phyloP scores from a whole-genome alignment of 2,329 filamentous ascomycete species.

The Botrytis byssoidea region DNA sequence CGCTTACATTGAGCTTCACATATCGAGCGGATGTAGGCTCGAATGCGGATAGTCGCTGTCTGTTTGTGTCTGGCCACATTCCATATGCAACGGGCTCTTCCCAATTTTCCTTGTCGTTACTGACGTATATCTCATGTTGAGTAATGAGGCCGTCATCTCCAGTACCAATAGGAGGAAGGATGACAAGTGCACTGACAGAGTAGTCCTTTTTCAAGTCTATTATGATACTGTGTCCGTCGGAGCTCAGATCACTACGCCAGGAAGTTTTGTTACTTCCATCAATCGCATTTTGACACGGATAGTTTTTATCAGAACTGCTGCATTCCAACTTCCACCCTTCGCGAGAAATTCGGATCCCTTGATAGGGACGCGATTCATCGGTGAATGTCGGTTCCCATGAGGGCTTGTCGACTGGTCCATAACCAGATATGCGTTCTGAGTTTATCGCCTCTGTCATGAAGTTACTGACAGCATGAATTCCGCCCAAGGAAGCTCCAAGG shows the following conservation, averaged over 20 bases:
- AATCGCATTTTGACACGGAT: not conserved
- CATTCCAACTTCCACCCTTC: conserved; percentile 5
- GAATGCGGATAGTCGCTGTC: conserved; percentile 3
- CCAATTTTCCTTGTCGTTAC: not conserved
- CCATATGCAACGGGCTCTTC: not conserved
- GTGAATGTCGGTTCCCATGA: conserved; percentile 2
- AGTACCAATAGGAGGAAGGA: not conserved
- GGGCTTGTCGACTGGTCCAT: conserved; percentile 1
- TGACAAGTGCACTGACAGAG: conserved; percentile 1
- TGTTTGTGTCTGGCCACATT: conserved; percentile 13
- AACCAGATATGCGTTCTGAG: conserved; percentile 5
- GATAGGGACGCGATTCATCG: conserved; percentile 1
- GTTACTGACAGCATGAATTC: not conserved
- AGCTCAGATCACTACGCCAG: not conserved
- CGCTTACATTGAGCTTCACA: not conserved
- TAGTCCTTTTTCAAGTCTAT: not conserved
- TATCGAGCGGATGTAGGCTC: conserved; percentile 11
- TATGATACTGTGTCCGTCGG: not conserved
- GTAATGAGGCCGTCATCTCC: conserved; percentile 1
- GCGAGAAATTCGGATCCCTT: not conserved
- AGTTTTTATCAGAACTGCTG: not conserved
- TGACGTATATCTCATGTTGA: conserved; percentile 2
- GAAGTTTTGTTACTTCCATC: conserved; percentile 5
- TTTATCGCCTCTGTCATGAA: conserved; percentile 6
- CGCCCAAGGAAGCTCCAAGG: conserved; percentile 3